Percentiles rank a stretch among this genome's conserved stretches.
Conservation (phyloP, 495 filamentous ascomycete species). For the Penicillium diatomitis region DNA sequence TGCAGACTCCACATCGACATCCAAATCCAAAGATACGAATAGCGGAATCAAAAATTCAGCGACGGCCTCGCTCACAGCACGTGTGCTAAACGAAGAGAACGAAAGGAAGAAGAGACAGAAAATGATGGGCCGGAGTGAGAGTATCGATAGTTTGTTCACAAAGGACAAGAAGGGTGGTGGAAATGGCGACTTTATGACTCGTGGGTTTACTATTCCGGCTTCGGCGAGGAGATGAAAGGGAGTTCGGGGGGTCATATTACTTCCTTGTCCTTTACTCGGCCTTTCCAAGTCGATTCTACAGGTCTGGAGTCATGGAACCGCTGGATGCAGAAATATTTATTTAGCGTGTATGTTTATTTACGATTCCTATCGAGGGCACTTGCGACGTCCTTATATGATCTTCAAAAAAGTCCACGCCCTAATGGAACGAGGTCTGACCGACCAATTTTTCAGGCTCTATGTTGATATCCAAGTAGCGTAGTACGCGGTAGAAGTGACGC, state of each 20-base stretch:
- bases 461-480: too few species aligned
- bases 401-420: too few species aligned
- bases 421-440: too few species aligned
- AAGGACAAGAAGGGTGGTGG: constrained; percentile 41
- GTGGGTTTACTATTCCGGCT: constrained; percentile 58
- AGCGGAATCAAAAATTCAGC: constrained; percentile 74
- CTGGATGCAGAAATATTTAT: too few species aligned
- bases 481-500: too few species aligned
- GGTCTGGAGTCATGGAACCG: too few species aligned
- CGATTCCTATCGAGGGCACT: not conserved
- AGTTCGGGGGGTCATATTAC: not conserved
- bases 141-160: constrained; percentile 61
- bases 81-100: constrained; percentile 77
- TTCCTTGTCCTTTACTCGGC: not conserved
- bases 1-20: constrained; percentile 1
- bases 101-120: constrained; percentile 73
- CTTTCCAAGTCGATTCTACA: not conserved
- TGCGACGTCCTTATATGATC: too few species aligned
- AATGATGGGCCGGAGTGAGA: constrained; percentile 54
- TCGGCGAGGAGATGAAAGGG: constrained; percentile 16
- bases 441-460: too few species aligned
- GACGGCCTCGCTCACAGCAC: constrained; percentile 75
- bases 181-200: constrained; percentile 69
- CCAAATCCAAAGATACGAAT: constrained; percentile 18
- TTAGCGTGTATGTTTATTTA: not conserved